A percentile compares a stretch with the other conserved stretches of the same genome.
Evolutionary conservation across 345 rosid genomes (phyloP).

Genomic region (Eucalyptus paniculata): DNA sequence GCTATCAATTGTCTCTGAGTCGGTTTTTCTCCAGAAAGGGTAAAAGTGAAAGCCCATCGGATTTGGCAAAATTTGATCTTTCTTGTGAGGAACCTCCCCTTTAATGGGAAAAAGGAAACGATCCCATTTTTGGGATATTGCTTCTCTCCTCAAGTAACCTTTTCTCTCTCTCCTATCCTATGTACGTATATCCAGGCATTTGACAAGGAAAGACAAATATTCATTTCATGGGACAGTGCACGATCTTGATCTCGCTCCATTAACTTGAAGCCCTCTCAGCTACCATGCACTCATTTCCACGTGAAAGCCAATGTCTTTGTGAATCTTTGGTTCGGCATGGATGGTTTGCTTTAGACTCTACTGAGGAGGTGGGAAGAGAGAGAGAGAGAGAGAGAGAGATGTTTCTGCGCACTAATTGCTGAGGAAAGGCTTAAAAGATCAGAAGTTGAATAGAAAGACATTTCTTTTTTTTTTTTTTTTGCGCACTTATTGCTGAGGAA

Average conservation of each 20-base stretch:
- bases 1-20: neutral
- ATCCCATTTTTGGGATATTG: constrained; percentile 22
- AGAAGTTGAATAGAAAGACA: neutral
- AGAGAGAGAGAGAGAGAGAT: neutral
- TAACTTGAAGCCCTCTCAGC: neutral
- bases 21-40: constrained; percentile 4
- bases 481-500: too few relatives aligned
- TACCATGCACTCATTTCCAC: neutral
- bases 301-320: neutral
- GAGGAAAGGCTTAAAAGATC: neutral
- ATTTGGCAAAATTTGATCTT: constrained; percentile 11
- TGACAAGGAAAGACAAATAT: neutral
- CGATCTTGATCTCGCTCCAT: neutral
- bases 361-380: neutral
- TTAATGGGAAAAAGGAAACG: constrained; percentile 7
- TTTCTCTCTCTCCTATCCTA: neutral
- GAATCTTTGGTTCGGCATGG: neutral
- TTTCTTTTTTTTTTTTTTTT: too few relatives aligned
- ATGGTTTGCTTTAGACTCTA: neutral
- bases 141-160: constrained; percentile 14
- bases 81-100: constrained; percentile 22
- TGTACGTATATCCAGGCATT: neutral
- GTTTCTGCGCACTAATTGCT: neutral
- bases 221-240: neutral
- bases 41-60: constrained; percentile 7